Base-by-base conservation (phyloP, 805 yeast genomes). In the Saccharomycopsis vini region DNA sequence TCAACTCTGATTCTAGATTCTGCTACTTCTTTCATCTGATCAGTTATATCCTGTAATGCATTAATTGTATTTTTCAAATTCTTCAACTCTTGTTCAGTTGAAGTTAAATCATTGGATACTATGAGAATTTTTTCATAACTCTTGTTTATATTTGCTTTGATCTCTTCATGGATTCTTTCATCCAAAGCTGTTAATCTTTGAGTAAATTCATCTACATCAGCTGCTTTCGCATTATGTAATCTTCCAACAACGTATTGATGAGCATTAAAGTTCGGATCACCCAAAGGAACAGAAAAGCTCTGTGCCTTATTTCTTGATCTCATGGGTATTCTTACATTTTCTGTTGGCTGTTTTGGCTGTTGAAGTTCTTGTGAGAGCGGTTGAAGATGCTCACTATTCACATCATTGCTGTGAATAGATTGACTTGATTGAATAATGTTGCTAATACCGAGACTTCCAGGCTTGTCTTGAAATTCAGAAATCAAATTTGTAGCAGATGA, bases 121-220 rank as follows among this genome's bases (percentile, higher is more conserved):
- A 71, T 72, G 41, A 78, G 58, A 26, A 81, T 75, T 51, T 75
- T 76, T 50, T 71, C 73, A 53, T 75, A 82, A 32, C 84, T 82
- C 56, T 73, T 73, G 52, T 76, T 71, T 23, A 83, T 73, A 42
- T 73, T 73, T 24, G 60, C 59, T 53, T 79, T 79, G 40, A 81
- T 74, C 47, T 79, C 84, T 21, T 64, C 63, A 16, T 72, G 72
- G 32, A 82, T 72, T 36, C 69, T 58, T 3, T 62, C 57, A 32
- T 75, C 71, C 51, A 81, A 67, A 33, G 67, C 63, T 2, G 61
- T 54, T 50, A 84, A 62, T 42, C 69, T 71, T 16, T 74, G 69
- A 47, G 79, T 76, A 59, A 81, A 82, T 43, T 73, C 76, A 53
- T 83, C 88, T 28, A 85, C 81, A 48, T 79, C 83, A 1, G 75